Conservation (phyloP, 345 rosid species). For the Citrus sp. region DNA sequence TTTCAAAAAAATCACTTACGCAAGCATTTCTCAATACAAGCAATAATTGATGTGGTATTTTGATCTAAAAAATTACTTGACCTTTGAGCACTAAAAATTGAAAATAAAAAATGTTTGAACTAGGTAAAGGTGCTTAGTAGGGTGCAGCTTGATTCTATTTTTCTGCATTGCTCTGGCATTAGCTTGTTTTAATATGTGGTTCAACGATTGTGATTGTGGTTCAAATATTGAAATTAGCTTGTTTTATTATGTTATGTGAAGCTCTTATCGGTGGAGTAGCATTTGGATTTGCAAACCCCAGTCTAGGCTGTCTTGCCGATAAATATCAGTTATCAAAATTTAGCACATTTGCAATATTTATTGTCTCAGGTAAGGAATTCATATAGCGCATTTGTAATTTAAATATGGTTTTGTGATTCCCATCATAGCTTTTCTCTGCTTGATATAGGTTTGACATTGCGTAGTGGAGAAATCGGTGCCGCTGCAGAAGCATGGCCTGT, state of each 20-base stretch:
- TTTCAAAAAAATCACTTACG: background rate
- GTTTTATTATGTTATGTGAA: conserved; percentile 27
- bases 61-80: too few species aligned
- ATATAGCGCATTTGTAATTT: background rate
- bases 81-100: background rate
- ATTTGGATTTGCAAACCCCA: conserved; percentile 79
- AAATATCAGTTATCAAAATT: conserved; percentile 65
- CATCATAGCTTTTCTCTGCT: conserved; percentile 1
- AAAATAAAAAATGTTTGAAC: background rate
- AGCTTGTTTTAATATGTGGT: background rate
- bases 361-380: conserved; percentile 63
- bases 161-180: background rate
- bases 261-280: conserved; percentile 83
- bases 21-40: too few species aligned
- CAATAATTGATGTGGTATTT: too few species aligned
- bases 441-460: conserved; percentile 74
- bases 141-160: background rate
- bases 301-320: conserved; percentile 82
- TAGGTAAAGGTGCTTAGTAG: background rate
- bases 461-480: conserved; percentile 69
- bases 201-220: background rate
- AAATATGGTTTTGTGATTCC: background rate
- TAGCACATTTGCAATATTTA: conserved; percentile 72
- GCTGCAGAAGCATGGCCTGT: conserved; percentile 89
- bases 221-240: background rate